These are phyloP conservation scores for Fusarium circinatum DNA, from an alignment of 2,329 filamentous ascomycete species.

Conservation along the genomic window DNA sequence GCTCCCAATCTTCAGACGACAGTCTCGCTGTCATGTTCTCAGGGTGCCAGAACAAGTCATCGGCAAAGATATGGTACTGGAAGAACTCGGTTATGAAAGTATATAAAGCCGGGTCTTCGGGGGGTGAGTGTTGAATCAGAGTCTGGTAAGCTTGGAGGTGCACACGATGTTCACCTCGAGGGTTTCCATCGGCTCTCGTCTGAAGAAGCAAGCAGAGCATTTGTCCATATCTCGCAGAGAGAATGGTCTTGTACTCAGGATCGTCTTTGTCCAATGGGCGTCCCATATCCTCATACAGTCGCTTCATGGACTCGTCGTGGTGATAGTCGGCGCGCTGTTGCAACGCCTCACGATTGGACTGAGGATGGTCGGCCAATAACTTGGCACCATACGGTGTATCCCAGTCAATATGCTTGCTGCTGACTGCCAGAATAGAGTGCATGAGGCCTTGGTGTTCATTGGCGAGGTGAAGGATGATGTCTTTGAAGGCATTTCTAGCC, in stretches of 20 bases:
- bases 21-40: conserved; percentile 51
- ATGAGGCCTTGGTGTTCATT: conserved; percentile 83
- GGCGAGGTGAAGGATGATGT: conserved; percentile 84
- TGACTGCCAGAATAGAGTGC: conserved; percentile 88
- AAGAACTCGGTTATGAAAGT: conserved; percentile 80
- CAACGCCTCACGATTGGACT: conserved; percentile 58
- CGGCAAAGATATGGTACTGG: conserved; percentile 80
- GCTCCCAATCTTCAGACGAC: conserved; percentile 57
- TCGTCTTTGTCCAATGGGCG: conserved; percentile 55
- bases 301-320: conserved; percentile 64
- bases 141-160: conserved; percentile 81
- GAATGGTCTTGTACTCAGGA: conserved; percentile 56
- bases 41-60: conserved; percentile 66
- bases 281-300: conserved; percentile 60
- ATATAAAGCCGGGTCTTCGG: conserved; percentile 72
- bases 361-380: conserved; percentile 60
- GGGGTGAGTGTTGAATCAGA: conserved; percentile 71
- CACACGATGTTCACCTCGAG: conserved; percentile 76
- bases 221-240: conserved; percentile 69
- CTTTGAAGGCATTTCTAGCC: conserved; percentile 84
- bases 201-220: conserved; percentile 71
- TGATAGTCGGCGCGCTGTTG: conserved; percentile 65
- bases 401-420: conserved; percentile 78
- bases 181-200: conserved; percentile 65
- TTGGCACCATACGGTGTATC: conserved; percentile 66